Conservation (phyloP, 768 basidiomycete genomes). For the Galerina marginata region DNA sequence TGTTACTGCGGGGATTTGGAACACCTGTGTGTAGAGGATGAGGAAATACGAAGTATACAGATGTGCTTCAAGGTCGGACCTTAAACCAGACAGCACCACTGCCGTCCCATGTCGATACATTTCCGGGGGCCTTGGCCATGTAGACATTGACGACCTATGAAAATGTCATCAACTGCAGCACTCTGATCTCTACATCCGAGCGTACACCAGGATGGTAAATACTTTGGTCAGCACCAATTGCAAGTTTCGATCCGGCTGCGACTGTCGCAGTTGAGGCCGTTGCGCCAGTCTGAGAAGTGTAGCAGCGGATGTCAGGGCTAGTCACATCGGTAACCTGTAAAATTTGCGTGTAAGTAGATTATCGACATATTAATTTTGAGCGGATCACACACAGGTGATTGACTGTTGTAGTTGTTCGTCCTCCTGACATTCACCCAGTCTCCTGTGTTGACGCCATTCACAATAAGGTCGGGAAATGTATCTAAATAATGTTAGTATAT, state of each 20-base stretch:
- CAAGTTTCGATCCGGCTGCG: conserved; percentile 30
- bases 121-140: conserved; percentile 32
- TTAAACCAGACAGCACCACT: conserved; percentile 56
- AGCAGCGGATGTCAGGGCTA: conserved; percentile 54
- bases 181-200: neutral
- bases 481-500: conserved; percentile 32
- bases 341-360: neutral
- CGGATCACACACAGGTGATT: conserved; percentile 36
- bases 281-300: conserved; percentile 44
- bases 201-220: conserved; percentile 28
- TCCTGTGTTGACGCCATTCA: conserved; percentile 42
- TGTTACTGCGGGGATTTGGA: conserved; percentile 48
- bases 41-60: neutral
- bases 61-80: conserved; percentile 24
- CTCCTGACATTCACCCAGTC: conserved; percentile 48
- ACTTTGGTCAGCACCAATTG: conserved; percentile 15
- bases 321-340: conserved; percentile 51
- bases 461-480: conserved; percentile 50
- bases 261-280: conserved; percentile 48
- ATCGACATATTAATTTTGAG: neutral
- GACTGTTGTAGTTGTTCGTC: conserved; percentile 53
- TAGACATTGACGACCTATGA: conserved; percentile 24
- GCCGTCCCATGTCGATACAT: conserved; percentile 39
- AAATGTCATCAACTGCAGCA: neutral
- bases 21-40: conserved; percentile 4